These are phyloP conservation scores for Eugenia klotzschiana DNA, from an alignment of 441 rosid species.

Conservation along the genomic window DNA sequence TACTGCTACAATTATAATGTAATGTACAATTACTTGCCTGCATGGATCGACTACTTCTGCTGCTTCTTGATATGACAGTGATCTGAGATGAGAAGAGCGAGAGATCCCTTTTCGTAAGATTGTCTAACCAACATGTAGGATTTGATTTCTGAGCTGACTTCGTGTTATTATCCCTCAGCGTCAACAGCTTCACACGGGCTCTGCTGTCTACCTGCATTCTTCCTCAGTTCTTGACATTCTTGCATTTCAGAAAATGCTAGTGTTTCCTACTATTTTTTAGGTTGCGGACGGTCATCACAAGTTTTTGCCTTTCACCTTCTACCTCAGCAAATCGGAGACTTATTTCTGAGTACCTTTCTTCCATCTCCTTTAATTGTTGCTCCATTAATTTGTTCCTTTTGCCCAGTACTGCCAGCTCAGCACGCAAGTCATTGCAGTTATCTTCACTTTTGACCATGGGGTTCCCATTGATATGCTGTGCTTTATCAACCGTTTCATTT, in stretches of 20 bases:
- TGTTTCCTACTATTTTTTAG: slow-evolving; percentile 46
- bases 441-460: slow-evolving; percentile 1
- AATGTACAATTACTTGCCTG: background rate
- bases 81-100: background rate
- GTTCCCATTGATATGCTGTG: background rate
- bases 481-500: background rate
- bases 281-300: slow-evolving; percentile 31
- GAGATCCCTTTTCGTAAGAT: background rate
- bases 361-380: slow-evolving; percentile 43
- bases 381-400: slow-evolving; percentile 51
- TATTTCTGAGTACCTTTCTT: slow-evolving; percentile 40
- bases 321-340: slow-evolving; percentile 37
- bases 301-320: slow-evolving; percentile 31
- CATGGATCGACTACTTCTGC: background rate
- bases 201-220: background rate
- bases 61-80: background rate
- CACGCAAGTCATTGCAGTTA: slow-evolving; percentile 16
- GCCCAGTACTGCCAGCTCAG: slow-evolving; percentile 26
- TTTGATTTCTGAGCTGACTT: background rate
- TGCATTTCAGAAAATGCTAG: slow-evolving; percentile 21
- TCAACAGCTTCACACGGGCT: background rate
- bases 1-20: background rate
- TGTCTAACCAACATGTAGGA: background rate
- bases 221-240: background rate
- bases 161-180: background rate